Evolutionary conservation across 148 eudicot species (phyloP).

Genomic region (Fallopia convolvulus): DNA sequence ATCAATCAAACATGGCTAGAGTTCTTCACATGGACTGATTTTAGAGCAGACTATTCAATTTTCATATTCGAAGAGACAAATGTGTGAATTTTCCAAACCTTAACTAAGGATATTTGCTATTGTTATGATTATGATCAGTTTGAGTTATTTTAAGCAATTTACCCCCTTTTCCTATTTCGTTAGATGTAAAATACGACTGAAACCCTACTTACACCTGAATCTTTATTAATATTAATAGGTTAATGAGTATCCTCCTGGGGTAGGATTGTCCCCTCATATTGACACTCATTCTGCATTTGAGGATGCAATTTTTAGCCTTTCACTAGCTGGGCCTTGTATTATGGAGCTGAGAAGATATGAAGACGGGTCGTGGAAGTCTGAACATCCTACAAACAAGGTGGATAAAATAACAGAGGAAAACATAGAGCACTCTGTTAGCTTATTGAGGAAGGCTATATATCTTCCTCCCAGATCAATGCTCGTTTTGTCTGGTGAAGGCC

Average conservation of each 20-base stretch:
- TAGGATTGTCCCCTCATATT: conserved; percentile 94
- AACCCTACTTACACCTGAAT: not conserved
- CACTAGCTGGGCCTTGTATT: conserved; percentile 92
- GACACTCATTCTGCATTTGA: conserved; percentile 99
- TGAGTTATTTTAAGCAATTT: not conserved
- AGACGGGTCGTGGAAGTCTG: conserved; percentile 35
- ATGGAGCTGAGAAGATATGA: conserved; percentile 87
- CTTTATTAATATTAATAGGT: conserved; percentile 43
- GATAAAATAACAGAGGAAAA: conserved; percentile 20
- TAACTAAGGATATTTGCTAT: not conserved
- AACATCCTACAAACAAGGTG: conserved; percentile 25
- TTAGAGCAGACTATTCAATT: not conserved
- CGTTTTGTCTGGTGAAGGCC: conserved; percentile 81
- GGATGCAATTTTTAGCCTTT: conserved; percentile 81
- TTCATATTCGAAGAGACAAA: not conserved
- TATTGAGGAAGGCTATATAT: conserved; percentile 61
- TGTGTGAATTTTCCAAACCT: not conserved
- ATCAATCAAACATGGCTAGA: not conserved
- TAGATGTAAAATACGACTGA: not conserved
- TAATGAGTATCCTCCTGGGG: conserved; percentile 92
- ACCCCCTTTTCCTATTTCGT: not conserved
- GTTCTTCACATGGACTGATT: not conserved
- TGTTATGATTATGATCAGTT: not conserved
- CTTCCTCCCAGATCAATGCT: conserved; percentile 89
- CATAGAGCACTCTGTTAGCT: conserved; percentile 27